Conservation (phyloP, 2,329 filamentous ascomycete species). For the Tolypocladium album region DNA sequence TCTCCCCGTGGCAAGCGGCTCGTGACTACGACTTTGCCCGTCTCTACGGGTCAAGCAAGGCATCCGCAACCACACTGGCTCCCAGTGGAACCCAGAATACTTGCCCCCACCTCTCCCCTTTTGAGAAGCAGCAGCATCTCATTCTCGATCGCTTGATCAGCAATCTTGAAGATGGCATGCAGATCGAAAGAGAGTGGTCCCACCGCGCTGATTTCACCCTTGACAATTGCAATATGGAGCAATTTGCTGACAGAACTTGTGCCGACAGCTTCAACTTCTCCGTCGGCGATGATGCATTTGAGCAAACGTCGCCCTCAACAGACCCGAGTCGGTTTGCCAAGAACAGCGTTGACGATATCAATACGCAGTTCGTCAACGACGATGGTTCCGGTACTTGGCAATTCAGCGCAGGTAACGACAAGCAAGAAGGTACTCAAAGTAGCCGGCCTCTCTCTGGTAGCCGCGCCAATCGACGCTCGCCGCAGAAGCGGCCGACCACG, state of each 20-base stretch:
- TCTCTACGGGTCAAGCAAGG: conserved; percentile 2
- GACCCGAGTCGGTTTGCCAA: conserved; percentile 31
- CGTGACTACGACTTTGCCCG: not conserved
- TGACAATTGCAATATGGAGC: not conserved
- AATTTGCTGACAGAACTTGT: conserved; percentile 20
- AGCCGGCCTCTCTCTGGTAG: conserved; percentile 26
- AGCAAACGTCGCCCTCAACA: conserved; percentile 16
- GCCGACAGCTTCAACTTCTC: conserved; percentile 40
- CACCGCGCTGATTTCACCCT: not conserved
- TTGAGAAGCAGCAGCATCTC: conserved; percentile 29
- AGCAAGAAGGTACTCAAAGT: conserved; percentile 14
- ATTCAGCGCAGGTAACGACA: conserved; percentile 38
- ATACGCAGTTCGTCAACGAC: conserved; percentile 46
- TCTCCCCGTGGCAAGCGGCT: not conserved
- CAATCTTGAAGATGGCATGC: conserved; percentile 11
- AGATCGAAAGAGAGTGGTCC: conserved; percentile 6
- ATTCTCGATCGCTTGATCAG: conserved; percentile 26
- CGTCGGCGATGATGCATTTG: conserved; percentile 30
- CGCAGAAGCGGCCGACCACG: conserved; percentile 17
- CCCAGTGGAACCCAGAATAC: conserved; percentile 20
- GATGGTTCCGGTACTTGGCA: conserved; percentile 34
- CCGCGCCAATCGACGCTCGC: conserved; percentile 28
- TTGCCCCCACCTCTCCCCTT: conserved; percentile 17
- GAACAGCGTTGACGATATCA: conserved; percentile 48
- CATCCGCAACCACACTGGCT: conserved; percentile 6